Evolutionary conservation across 2,329 filamentous ascomycete genomes (phyloP).

Genomic region (Penicillium occitanis): DNA sequence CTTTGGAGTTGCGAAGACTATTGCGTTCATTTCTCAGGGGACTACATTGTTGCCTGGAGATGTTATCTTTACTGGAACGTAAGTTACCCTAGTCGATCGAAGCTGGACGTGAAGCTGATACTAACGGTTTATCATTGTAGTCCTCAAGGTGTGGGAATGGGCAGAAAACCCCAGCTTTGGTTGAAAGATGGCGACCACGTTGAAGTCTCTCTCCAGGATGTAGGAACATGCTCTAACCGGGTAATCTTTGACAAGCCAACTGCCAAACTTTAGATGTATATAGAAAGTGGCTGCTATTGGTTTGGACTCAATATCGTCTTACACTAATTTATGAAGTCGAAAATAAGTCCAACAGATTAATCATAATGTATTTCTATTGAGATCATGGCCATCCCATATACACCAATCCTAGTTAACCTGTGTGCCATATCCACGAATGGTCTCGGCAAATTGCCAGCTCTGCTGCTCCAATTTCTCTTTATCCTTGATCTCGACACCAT

Average conservation of each 20-base stretch:
- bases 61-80: slow-evolving; percentile 48
- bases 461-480: slow-evolving; percentile 87
- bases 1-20: slow-evolving; percentile 48
- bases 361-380: slow-evolving; percentile 4
- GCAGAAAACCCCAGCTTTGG: slow-evolving; percentile 65
- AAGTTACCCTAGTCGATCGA: slow-evolving; percentile 27
- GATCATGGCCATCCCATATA: slow-evolving; percentile 2
- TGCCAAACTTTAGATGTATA: slow-evolving; percentile 36
- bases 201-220: slow-evolving; percentile 65
- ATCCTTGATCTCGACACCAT: slow-evolving; percentile 81
- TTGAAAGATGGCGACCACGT: slow-evolving; percentile 69
- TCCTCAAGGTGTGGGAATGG: slow-evolving; percentile 70
- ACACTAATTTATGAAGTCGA: not conserved
- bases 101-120: slow-evolving; percentile 55
- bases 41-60: slow-evolving; percentile 44
- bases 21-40: slow-evolving; percentile 49
- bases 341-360: slow-evolving; percentile 2
- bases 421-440: slow-evolving; percentile 91
- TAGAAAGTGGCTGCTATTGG: not conserved
- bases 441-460: slow-evolving; percentile 97
- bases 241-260: slow-evolving; percentile 44
- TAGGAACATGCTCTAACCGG: slow-evolving; percentile 57
- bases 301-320: not conserved
- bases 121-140: slow-evolving; percentile 56
- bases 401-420: slow-evolving; percentile 57